Evolutionary conservation across 345 rosid genomes (phyloP), one percentile per base, ranked within the genome.

Genomic region (Lenwebbia sp.): DNA sequence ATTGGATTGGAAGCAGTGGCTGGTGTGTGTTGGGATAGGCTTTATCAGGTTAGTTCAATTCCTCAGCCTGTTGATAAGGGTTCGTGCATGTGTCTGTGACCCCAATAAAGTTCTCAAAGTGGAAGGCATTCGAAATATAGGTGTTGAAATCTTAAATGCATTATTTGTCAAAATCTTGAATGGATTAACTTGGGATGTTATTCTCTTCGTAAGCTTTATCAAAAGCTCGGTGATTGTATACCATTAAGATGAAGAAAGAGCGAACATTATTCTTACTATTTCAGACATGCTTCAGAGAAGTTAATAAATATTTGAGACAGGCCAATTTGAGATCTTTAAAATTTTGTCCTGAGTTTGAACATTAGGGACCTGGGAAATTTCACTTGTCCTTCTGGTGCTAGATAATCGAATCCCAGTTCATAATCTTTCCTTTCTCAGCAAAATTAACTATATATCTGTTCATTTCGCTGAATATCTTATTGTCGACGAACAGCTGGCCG

Each of bases 401-500:
- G 78, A 70, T 70, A 70, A 70, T 70, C 17, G 25, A 70, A 70
- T 70, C 11, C 25, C 78, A 70, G 25, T 70, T 70, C 47, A 70
- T 33, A 41, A 4, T 33, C 44, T 70, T 70, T 70, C 0, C 78
- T 65, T 65, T 17, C 76, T 37, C 78, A 9, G 47, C 19, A 70
- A 70, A 17, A 62, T 62, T 62, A 70, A 37, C 25, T 33, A 70
- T 19, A 0, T 65, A 65, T 70, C 78, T 70, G 26, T 70, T 70
- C 47, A 2, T 70, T 70, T 37, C 13, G 40, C 47, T 70, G 78
- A 70, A 70, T 70, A 0, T 33, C 25, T 37, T 21, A 83, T 19
- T 83, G 84, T 0, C 84, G 22, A 83, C 2, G 41, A 81, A 86
- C 95, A 97, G 99, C 89, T 97, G 99, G 99, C 99, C 99, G 76